A percentile compares a stretch with the other conserved stretches of the same genome.
Conservation (phyloP, 2,329 filamentous ascomycete genomes). For the Ceratocystis colombiana region DNA sequence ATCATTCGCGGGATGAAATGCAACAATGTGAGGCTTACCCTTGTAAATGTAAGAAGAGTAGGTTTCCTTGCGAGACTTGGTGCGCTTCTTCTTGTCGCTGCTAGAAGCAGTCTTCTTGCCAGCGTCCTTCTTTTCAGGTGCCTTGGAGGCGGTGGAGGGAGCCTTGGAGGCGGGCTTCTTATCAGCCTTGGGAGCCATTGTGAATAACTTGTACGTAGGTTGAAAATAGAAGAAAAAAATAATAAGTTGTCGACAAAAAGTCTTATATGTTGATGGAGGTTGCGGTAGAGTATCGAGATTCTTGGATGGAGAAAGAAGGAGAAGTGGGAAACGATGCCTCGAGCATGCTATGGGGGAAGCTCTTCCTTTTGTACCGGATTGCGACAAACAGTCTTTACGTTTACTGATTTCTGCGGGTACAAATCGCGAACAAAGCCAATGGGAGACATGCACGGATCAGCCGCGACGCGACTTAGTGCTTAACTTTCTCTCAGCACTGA, state of each 20-base stretch:
- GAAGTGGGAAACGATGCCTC: slow-evolving; percentile 38
- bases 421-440: slow-evolving; percentile 23
- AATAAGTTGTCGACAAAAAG: slow-evolving; percentile 9
- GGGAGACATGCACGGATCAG: slow-evolving; percentile 22
- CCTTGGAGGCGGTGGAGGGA: slow-evolving; percentile 60
- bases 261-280: slow-evolving; percentile 9
- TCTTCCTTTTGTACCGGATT: slow-evolving; percentile 53
- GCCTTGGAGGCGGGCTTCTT: slow-evolving; percentile 99
- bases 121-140: slow-evolving; percentile 94
- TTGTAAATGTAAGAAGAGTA: slow-evolving; percentile 99
- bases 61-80: slow-evolving; percentile 99
- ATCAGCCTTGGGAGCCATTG: slow-evolving; percentile 97
- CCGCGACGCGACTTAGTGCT: slow-evolving; percentile 23
- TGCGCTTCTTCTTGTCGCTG: slow-evolving; percentile 99
- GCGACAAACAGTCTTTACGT: slow-evolving; percentile 33
- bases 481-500: slow-evolving; percentile 19
- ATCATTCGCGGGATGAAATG: not conserved
- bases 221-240: slow-evolving; percentile 23
- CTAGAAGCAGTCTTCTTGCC: slow-evolving; percentile 98
- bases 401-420: slow-evolving; percentile 45
- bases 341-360: slow-evolving; percentile 42
- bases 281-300: slow-evolving; percentile 27
- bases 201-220: slow-evolving; percentile 34
- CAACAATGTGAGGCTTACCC: slow-evolving; percentile 49
- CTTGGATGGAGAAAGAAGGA: slow-evolving; percentile 27